Evolutionary conservation across 805 yeast species (phyloP).

Genomic region (Cyberlindnera bimundalis): DNA sequence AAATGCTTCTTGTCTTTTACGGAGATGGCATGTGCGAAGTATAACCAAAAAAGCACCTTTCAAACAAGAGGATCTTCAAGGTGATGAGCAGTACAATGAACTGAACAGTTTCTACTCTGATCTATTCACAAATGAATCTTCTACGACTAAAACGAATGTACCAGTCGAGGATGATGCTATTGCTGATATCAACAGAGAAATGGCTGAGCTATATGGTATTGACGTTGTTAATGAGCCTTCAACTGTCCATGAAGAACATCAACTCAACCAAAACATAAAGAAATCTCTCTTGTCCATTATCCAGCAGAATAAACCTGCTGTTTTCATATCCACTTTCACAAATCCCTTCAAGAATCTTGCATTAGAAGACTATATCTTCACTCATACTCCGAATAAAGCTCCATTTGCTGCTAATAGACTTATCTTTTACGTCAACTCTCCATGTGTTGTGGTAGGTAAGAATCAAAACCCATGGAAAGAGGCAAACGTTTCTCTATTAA

Average conservation of each 20-base stretch:
- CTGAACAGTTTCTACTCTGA: conserved; percentile 35
- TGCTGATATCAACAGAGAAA: conserved; percentile 33
- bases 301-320: conserved; percentile 38
- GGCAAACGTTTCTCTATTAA: conserved; percentile 55
- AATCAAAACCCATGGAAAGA: conserved; percentile 96
- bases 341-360: conserved; percentile 80
- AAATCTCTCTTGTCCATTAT: conserved; percentile 25
- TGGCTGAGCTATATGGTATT: conserved; percentile 29
- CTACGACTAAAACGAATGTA: background rate
- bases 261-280: background rate
- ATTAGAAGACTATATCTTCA: conserved; percentile 74
- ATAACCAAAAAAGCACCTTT: conserved; percentile 7
- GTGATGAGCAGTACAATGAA: conserved; percentile 28
- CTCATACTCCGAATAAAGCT: conserved; percentile 45
- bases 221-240: conserved; percentile 5
- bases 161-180: conserved; percentile 24
- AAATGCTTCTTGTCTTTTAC: background rate
- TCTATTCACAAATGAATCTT: conserved; percentile 27
- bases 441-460: conserved; percentile 92
- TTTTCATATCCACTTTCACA: conserved; percentile 52
- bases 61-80: conserved; percentile 9
- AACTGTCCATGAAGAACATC: too few species aligned
- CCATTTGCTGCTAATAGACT: conserved; percentile 43
- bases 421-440: conserved; percentile 69
- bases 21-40: background rate